Evolutionary conservation across 495 filamentous ascomycete species (phyloP).

Genomic region (Xylaria castorea): DNA sequence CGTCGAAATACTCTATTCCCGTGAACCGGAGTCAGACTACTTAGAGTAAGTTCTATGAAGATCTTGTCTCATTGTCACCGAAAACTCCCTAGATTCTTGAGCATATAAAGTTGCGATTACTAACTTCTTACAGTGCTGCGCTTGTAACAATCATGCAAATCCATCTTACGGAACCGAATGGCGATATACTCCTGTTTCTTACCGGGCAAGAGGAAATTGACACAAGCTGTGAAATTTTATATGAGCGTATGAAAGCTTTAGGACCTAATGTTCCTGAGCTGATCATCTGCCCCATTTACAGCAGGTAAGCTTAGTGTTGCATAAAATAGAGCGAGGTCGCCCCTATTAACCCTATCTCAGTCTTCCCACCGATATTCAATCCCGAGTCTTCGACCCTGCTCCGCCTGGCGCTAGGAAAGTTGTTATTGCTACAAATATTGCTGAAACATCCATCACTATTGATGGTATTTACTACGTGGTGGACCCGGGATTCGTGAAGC

Average conservation of each 20-base stretch:
- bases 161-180: slow-evolving; percentile 85
- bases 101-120: neutral
- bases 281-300: slow-evolving; percentile 90
- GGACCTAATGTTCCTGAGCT: slow-evolving; percentile 91
- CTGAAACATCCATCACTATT: slow-evolving; percentile 96
- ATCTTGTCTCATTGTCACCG: neutral
- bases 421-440: slow-evolving; percentile 98
- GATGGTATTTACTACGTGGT: slow-evolving; percentile 98
- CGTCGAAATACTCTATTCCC: slow-evolving; percentile 92
- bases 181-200: slow-evolving; percentile 94
- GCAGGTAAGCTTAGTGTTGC: slow-evolving; percentile 53
- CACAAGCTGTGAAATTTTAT: slow-evolving; percentile 88
- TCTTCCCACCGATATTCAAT: slow-evolving; percentile 81
- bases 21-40: slow-evolving; percentile 95
- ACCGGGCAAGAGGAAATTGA: slow-evolving; percentile 99
- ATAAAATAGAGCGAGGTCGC: neutral
- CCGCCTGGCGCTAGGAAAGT: slow-evolving; percentile 90
- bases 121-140: slow-evolving; percentile 59
- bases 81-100: neutral
- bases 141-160: slow-evolving; percentile 98
- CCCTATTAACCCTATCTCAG: neutral
- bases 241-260: slow-evolving; percentile 94
- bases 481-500: slow-evolving; percentile 97
- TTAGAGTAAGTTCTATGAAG: slow-evolving; percentile 62
- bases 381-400: slow-evolving; percentile 90